Base-by-base conservation (phyloP, 176 grass and related monocot species). In the Musa schizocarpa region DNA sequence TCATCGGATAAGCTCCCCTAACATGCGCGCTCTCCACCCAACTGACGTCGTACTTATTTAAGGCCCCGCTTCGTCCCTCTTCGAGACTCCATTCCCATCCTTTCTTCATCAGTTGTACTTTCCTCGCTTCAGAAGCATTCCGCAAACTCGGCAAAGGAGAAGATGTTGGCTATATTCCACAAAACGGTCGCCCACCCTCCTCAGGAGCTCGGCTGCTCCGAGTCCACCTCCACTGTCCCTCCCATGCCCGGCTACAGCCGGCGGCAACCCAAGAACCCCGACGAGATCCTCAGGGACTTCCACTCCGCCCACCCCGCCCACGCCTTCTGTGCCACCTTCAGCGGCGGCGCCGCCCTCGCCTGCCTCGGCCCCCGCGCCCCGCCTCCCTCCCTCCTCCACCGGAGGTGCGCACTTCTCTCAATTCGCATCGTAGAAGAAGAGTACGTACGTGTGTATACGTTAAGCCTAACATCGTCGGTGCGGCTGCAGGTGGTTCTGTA, bases 111-210 rank as follows among this genome's bases (percentile, higher is more conserved):
- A 9, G 0, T 61, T 21, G 1, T 9, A 64, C 10, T 64, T 8
- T 14, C 1, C 7, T 68, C 13, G 8, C 24, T 68, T 68, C 26
- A 23, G 16, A 43, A 25, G 12, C 11, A 8, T 43, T 43, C 34
- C 3, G 3, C 4, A 5, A 3, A 43, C 34, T 43, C 34, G 4
- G 6, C 34, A 43, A 19, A 21, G 54, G 51, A 25, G 5, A 65
- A 65, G 75, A 77, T 77, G 75, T 65, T 77, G 75, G 61, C 75
- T 0, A 77, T 77, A n/a, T 77, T 77, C 58, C 75, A 77, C 34
- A 77, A 77, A 13, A 64, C 25, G 43, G 52, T 65, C 48, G 75
- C 75, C 13, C 58, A 53, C 59, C 75, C 75, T 19, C 75, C 75
- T 7, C 75, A 43, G 75, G 75, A 77, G 61, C 75, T 77, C 20